These are phyloP conservation scores for Prosopis cineraria DNA, from an alignment of 306 rosid species.

Conservation along the genomic window DNA sequence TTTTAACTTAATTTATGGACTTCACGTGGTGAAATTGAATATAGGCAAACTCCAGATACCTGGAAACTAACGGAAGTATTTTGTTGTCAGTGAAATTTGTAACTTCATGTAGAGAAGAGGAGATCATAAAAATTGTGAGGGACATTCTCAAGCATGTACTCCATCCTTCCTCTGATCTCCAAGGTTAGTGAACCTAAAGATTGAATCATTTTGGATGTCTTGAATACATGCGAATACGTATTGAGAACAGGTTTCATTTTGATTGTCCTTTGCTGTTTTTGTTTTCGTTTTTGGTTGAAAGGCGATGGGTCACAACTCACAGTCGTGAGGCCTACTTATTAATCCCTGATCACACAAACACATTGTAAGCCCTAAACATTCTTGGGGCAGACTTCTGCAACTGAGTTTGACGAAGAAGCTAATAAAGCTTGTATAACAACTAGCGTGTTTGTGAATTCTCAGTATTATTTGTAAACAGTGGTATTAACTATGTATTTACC, in stretches of 20 bases:
- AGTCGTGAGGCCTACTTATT: not conserved
- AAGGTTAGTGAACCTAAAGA: slow-evolving; percentile 32
- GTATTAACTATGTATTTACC: not conserved
- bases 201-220: slow-evolving; percentile 27
- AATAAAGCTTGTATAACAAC: not conserved
- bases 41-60: not conserved
- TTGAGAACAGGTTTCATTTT: too few species aligned
- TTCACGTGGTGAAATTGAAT: not conserved
- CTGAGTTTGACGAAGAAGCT: not conserved
- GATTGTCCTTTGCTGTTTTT: not conserved
- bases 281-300: not conserved
- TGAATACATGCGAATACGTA: not conserved
- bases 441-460: not conserved
- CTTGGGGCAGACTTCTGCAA: not conserved
- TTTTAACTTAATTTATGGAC: not conserved
- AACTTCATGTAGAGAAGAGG: slow-evolving; percentile 63
- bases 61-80: slow-evolving; percentile 34
- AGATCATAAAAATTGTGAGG: slow-evolving; percentile 48
- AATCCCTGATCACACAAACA: not conserved
- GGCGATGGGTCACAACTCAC: not conserved
- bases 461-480: not conserved
- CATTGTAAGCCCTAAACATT: not conserved
- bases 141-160: slow-evolving; percentile 72
- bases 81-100: slow-evolving; percentile 64
- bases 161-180: slow-evolving; percentile 43